phyloP scores from a whole-genome alignment of 352 stramenopile genomes.

The Globisporangium radiosum region DNA sequence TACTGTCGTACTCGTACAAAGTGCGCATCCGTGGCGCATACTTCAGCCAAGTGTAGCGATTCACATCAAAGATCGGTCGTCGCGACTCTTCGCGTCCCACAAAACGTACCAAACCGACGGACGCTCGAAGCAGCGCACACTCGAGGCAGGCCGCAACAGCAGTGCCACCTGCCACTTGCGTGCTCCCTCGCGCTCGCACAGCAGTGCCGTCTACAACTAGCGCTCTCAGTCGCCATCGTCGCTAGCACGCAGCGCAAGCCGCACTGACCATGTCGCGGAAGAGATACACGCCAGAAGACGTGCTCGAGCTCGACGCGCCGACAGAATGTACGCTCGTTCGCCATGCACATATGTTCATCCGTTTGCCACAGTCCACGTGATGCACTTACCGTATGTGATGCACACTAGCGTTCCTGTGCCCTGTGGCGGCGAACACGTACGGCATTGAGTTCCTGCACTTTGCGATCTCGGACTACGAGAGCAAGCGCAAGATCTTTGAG shows the following conservation, averaged over 20 bases:
- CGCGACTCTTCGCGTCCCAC: no score
- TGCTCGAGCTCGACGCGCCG: slow-evolving; percentile 72
- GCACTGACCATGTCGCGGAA: slow-evolving; percentile 40
- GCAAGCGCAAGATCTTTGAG: slow-evolving; percentile 94
- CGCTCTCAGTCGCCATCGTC: not conserved
- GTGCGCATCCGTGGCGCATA: no score
- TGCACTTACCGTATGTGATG: not conserved
- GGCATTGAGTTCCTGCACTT: slow-evolving; percentile 96
- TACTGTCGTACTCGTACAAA: no score
- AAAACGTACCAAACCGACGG: not conserved
- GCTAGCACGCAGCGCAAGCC: no score
- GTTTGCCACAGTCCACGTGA: slow-evolving; percentile 1
- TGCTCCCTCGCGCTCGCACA: not conserved
- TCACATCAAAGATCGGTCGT: no score
- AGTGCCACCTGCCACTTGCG: not conserved
- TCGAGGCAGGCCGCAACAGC: not conserved
- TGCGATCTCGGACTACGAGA: slow-evolving; percentile 92
- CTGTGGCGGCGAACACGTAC: slow-evolving; percentile 91
- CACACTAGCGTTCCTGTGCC: slow-evolving; percentile 86
- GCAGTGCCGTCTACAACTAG: no score
- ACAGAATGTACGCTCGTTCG: slow-evolving; percentile 45
- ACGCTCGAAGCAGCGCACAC: not conserved
- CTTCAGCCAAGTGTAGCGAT: no score
- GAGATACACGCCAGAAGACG: slow-evolving; percentile 79
- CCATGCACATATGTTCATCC: not conserved